Base-by-base conservation (phyloP, 257 asterid genomes). In the Lycium barbarum region DNA sequence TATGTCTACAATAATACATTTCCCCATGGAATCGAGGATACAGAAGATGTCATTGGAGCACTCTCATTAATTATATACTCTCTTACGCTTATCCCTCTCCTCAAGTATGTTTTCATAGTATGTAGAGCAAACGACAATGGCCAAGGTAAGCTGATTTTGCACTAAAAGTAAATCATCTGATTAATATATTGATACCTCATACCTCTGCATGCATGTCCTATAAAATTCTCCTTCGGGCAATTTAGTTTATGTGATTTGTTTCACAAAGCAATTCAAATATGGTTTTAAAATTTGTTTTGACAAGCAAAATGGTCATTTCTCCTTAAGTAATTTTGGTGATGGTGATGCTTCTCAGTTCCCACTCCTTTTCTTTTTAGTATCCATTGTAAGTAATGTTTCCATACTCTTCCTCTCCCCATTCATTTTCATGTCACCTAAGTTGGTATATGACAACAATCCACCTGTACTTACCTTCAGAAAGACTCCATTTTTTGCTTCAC, bases 121-220 rank as follows among this genome's bases (percentile, higher is more conserved):
- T 97, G 99, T 87, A 86, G 94, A 93, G 99, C 99, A 38, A 96
- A 93, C 47, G 98, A 96, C 95, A 96, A 90, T 82, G 98, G 98
- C 86, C 99, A 96, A 92, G 99, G 99, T 95, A 89, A 86, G 87
- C 80, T 79, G 54, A 81, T 80, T 49, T 70, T 47, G 57, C 26
- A 63, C 17, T 13, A 11, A 47, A 51, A 26, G 26, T 14, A 26
- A 51, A 47, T 22, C 14, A 14, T 20, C 38, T 20, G 43, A 22
- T 74, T 47, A 74, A 22, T 49, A n/a, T 74, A 20, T 49, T 49
- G 61, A 74, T 74, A 51, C 81, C 81, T 74, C 11, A 9, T 26
- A 51, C 55, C 63, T 76, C 47, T 76, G n/a, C 22, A 49, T 49
- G 81, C 43, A 49, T 74, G 22, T 49, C 61, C 62, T 74, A 26